Evolutionary conservation across 208 protist species (phyloP).

Genomic region (Crithidia acanthocephali): DNA sequence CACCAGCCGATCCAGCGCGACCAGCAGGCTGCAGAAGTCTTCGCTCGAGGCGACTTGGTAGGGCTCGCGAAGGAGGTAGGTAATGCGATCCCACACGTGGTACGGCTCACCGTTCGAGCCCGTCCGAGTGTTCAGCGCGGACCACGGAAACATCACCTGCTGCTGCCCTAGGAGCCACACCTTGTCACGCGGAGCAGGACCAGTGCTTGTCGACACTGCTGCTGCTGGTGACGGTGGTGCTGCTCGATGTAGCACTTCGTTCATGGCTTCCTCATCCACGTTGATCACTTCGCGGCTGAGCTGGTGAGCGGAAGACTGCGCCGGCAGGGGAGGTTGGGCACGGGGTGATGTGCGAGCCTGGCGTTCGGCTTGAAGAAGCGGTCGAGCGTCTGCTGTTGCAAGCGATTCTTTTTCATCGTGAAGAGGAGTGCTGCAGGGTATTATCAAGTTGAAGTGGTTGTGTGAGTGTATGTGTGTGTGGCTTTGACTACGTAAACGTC

Average conservation of each 20-base stretch:
- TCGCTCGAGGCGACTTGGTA: constrained; percentile 1
- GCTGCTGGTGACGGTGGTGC: not conserved
- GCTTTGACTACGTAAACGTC: too few species aligned
- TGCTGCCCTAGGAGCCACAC: constrained; percentile 13
- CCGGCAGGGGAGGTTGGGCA: too few species aligned
- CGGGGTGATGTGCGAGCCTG: too few species aligned
- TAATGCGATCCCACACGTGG: constrained; percentile 39
- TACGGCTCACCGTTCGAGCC: not conserved
- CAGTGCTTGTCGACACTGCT: not conserved
- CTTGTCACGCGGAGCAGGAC: not conserved
- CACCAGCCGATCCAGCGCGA: constrained; percentile 15
- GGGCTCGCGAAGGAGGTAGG: constrained; percentile 19
- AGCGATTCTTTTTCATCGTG: constrained; percentile 15
- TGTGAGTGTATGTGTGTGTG: too few species aligned
- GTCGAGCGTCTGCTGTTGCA: constrained; percentile 19
- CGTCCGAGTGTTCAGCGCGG: not conserved
- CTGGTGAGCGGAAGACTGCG: not conserved
- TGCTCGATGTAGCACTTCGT: not conserved
- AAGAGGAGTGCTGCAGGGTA: too few species aligned
- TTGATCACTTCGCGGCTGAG: constrained; percentile 9
- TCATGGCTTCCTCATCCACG: constrained; percentile 18
- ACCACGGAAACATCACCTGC: constrained; percentile 55
- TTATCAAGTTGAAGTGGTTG: too few species aligned
- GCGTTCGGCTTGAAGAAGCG: constrained; percentile 21
- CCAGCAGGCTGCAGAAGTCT: constrained; percentile 44